Base-by-base conservation (phyloP, 176 grass and related monocot species). In the Elymus sibiricus region DNA sequence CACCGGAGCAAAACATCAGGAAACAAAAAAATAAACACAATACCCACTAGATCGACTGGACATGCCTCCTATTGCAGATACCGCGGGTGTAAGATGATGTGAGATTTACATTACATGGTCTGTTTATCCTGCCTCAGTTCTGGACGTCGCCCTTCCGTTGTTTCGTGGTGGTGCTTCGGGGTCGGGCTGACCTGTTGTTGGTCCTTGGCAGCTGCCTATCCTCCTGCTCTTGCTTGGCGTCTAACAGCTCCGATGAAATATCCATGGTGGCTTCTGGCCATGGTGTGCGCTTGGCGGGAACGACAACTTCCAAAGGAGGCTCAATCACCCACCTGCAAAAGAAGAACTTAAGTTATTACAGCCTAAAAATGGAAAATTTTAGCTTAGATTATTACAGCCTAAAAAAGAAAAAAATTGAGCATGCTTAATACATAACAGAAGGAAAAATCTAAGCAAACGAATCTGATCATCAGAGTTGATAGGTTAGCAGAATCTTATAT, bases 251-350 rank as follows among this genome's bases (percentile, higher is more conserved):
- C 7, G 66, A 46, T 17, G 86, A 67, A 70, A 88, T 65, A 72
- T 94, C 93, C 0, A 46, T 43, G 25, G 77, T 85, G 73, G 83
- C 73, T 88, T 94, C 90, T 75, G 90, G 92, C 97, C 97, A 99
- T 14, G 97, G 97, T 19, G 97, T 99, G 69, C 88, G 88, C 82
- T 96, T 99, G 72, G 94, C 86, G 28, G 90, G 88, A 63, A 99
- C 55, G 3, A 91, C 88, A 1, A 96, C 89, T 44, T 99, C 94
- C 88, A 99, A 78, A 82, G 94, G 92, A 26, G 94, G 92, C 66
- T 96, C 90, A 46, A 99, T 96, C 55, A 94, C 87, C 97, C 97
- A 99, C 17, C 97, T 99, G 86, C 74, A 88, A 7, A 78, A 21
- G 7, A 85, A 72, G 0, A 53, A 55, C 8, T 77, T 69, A 11